Percentiles rank a stretch among this genome's conserved stretches.
Evolutionary conservation across 352 stramenopile genomes (phyloP).

Genomic region (Globisporangium splendens): DNA sequence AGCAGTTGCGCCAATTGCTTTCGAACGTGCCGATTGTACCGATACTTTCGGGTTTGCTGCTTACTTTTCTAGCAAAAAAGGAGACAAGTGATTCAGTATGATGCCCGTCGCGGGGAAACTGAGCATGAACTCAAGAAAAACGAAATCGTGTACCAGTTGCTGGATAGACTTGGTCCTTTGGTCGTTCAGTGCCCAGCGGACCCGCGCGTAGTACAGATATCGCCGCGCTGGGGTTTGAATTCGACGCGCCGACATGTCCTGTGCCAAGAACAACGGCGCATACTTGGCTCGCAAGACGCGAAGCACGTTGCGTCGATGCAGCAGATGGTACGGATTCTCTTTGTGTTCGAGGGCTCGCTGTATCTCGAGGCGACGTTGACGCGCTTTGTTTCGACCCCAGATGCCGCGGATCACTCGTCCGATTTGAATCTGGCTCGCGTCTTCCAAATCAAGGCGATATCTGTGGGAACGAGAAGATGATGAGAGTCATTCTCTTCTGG

Average conservation of each 20-base stretch:
- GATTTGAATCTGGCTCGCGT: conserved; percentile 66
- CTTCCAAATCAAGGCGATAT: conserved; percentile 57
- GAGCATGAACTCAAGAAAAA: background rate
- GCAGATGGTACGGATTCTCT: conserved; percentile 35
- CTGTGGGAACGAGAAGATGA: conserved; percentile 12
- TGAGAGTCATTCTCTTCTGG: too few relatives aligned
- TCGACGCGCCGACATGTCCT: conserved; percentile 45
- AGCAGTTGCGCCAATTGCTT: conserved; percentile 39
- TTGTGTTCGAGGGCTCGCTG: conserved; percentile 25
- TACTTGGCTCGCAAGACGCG: conserved; percentile 36
- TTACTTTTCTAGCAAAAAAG: conserved; percentile 33
- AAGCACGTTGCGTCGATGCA: conserved; percentile 34
- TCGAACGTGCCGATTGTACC: conserved; percentile 53
- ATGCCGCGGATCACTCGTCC: conserved; percentile 56
- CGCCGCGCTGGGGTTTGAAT: conserved; percentile 38
- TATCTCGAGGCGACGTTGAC: conserved; percentile 13
- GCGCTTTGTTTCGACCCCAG: conserved; percentile 37
- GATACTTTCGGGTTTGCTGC: conserved; percentile 59
- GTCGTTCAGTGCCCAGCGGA: conserved; percentile 34
- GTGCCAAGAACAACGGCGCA: conserved; percentile 46
- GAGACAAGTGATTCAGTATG: background rate
- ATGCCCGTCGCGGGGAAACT: background rate
- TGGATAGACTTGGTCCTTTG: conserved; percentile 30
- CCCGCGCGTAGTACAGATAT: conserved; percentile 44
- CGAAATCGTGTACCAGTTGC: conserved; percentile 30